Conservation (phyloP, 2,329 filamentous ascomycete species). For the Aspergillus eucalypticola region DNA sequence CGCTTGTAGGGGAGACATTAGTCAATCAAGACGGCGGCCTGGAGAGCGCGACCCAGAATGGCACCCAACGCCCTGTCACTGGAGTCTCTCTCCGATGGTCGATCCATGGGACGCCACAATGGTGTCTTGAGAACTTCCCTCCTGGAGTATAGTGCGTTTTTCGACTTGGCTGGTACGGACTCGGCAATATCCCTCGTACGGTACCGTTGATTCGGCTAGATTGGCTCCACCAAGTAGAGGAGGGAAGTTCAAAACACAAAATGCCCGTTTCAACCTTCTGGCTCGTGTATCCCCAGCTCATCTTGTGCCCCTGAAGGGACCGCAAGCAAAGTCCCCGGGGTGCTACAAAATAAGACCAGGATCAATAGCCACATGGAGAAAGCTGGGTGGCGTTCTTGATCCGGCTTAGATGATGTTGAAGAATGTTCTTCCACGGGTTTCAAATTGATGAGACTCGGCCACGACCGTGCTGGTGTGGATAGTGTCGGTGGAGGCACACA, state of each 20-base stretch:
- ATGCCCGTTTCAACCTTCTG: background rate
- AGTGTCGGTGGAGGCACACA: background rate
- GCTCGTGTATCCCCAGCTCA: background rate
- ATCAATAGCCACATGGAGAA: slow-evolving; percentile 1
- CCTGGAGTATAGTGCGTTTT: slow-evolving; percentile 8
- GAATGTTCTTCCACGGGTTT: background rate
- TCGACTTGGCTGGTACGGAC: background rate
- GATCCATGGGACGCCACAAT: slow-evolving; percentile 12
- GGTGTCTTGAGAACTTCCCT: slow-evolving; percentile 18
- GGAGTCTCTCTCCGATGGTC: slow-evolving; percentile 1
- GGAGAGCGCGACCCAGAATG: slow-evolving; percentile 6
- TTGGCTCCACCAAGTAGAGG: slow-evolving; percentile 4
- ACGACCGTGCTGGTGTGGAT: background rate
- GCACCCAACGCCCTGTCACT: slow-evolving; percentile 6
- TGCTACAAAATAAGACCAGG: background rate
- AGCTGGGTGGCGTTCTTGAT: background rate
- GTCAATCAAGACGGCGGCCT: slow-evolving; percentile 2
- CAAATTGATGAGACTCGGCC: background rate
- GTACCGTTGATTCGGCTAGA: background rate
- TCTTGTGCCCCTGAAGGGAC: background rate
- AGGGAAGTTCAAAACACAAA: background rate
- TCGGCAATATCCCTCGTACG: background rate
- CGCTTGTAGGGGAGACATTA: background rate
- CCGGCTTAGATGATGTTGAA: background rate
- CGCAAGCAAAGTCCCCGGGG: no score